Base-by-base conservation (phyloP, 2,329 filamentous ascomycete genomes). In the Claviceps pusilla region DNA sequence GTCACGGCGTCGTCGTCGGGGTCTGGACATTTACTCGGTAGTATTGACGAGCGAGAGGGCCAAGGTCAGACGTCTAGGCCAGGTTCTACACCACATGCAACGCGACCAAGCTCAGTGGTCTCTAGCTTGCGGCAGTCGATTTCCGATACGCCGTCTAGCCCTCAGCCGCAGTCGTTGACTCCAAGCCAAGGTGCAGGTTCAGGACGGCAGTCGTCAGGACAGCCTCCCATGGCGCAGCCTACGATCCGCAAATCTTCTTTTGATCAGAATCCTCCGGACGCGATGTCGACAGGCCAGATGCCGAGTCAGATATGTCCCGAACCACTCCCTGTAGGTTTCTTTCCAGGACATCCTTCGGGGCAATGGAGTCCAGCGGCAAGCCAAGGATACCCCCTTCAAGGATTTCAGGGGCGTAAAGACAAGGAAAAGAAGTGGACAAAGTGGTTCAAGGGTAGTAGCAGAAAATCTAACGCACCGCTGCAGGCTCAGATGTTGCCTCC, bases 361-460 rank as follows among this genome's bases (percentile, higher is more conserved):
- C 52, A 37, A 16, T 50, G 47, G 37, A 49, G 45, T 19, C 39
- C 55, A 11, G 31, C 47, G 9, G 43, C 16, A 19, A 53, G 33
- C 10, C 43, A 10, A 37, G 35, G 12, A 31, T 4, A 19, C 10
- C 51, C 19, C 10, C 33, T 10, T 41, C 31, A 41, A 14, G 48
- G n/a, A 37, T 11, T 24, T 11, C 43, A 47, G 4, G 29, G n/a
- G 12, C 50, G 29, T n/a, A 59, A 58, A 41, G 61, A 60, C 6
- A 64, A 63, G 41, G 60, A 61, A 7, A 64, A 60, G 52, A 62
- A 58, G 39, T 65, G 63, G 63, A 57, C 60, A n/a, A 64, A 61
- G 33, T 64, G 63, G 63, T 65, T 65, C 58, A 64, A 64, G 57
- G 55, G 56, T 19, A 45, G 51, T 56, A 16, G 51, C 57, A 14